A percentile compares a stretch with the other conserved stretches of the same genome.
Evolutionary conservation across 768 basidiomycete genomes (phyloP).

Genomic region (Collybia mongolica): DNA sequence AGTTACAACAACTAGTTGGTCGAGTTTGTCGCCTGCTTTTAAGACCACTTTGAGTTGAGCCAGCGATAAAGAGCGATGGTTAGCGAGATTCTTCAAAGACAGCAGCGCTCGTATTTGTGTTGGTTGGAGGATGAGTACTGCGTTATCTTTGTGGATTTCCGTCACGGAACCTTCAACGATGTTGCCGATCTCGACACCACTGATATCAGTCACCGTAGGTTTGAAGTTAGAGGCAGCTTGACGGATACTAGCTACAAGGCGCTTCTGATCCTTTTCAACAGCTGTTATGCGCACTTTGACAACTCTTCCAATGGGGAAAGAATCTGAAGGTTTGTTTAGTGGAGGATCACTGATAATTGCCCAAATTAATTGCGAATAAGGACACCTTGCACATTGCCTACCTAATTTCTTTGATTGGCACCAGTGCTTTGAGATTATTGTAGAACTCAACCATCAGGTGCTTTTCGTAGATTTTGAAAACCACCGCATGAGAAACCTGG

Average conservation of each 20-base stretch:
- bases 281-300: slow-evolving; percentile 80
- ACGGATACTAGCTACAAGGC: slow-evolving; percentile 83
- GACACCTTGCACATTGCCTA: slow-evolving; percentile 28
- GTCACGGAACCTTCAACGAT: slow-evolving; percentile 67
- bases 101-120: slow-evolving; percentile 74
- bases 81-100: slow-evolving; percentile 87
- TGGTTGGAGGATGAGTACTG: slow-evolving; percentile 69
- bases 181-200: slow-evolving; percentile 74
- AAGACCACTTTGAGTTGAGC: slow-evolving; percentile 63
- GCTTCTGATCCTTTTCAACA: slow-evolving; percentile 53
- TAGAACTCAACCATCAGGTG: slow-evolving; percentile 87
- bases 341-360: slow-evolving; percentile 58
- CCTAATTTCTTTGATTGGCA: slow-evolving; percentile 84
- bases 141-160: slow-evolving; percentile 85
- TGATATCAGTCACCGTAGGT: slow-evolving; percentile 57
- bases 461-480: slow-evolving; percentile 82
- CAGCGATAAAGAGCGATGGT: slow-evolving; percentile 64
- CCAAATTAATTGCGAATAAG: slow-evolving; percentile 2
- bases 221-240: slow-evolving; percentile 63
- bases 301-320: slow-evolving; percentile 79
- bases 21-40: slow-evolving; percentile 66
- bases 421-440: slow-evolving; percentile 79
- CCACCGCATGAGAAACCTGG: slow-evolving; percentile 72
- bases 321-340: slow-evolving; percentile 50
- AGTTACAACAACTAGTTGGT: slow-evolving; percentile 85